phyloP scores from a whole-genome alignment of 164 flowering plant genomes.

The Macadamia tetraphylla region DNA sequence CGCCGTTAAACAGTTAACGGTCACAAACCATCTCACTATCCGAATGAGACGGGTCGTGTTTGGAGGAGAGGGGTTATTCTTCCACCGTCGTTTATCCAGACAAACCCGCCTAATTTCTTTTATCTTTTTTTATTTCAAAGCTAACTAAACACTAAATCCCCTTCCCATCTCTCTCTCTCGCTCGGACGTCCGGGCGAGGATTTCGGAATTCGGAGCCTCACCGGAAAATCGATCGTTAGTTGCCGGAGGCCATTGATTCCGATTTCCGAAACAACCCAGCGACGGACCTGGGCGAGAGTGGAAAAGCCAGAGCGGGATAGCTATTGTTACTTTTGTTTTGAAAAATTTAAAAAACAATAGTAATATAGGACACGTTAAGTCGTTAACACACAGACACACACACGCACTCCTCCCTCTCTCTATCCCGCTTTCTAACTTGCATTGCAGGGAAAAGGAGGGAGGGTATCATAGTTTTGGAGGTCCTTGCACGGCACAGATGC shows the following conservation, averaged over 20 bases:
- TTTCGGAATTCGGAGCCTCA: conserved; percentile 8
- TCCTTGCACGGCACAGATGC: conserved; percentile 77
- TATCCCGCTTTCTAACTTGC: conserved; percentile 47
- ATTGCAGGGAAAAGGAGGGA: conserved; percentile 53
- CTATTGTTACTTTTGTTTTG: not conserved
- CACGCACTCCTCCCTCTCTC: not conserved
- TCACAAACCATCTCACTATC: conserved; percentile 4
- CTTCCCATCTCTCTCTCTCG: conserved; percentile 1
- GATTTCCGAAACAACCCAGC: not conserved
- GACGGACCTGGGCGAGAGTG: not conserved
- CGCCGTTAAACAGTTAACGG: conserved; percentile 9
- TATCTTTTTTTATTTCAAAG: conserved; percentile 3
- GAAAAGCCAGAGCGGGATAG: not conserved
- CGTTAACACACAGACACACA: not conserved
- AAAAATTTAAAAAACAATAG: not conserved
- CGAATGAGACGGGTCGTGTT: not conserved
- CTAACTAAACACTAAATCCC: not conserved
- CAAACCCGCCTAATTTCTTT: conserved; percentile 7
- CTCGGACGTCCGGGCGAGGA: conserved; percentile 9
- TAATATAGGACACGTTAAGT: not conserved
- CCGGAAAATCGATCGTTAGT: not conserved
- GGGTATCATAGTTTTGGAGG: conserved; percentile 46
- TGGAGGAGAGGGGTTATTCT: not conserved
- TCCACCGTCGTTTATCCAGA: conserved; percentile 4
- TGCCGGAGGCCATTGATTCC: conserved; percentile 9